Base-by-base conservation (phyloP, 805 yeast genomes). In the Yamadazyma insecticola region DNA sequence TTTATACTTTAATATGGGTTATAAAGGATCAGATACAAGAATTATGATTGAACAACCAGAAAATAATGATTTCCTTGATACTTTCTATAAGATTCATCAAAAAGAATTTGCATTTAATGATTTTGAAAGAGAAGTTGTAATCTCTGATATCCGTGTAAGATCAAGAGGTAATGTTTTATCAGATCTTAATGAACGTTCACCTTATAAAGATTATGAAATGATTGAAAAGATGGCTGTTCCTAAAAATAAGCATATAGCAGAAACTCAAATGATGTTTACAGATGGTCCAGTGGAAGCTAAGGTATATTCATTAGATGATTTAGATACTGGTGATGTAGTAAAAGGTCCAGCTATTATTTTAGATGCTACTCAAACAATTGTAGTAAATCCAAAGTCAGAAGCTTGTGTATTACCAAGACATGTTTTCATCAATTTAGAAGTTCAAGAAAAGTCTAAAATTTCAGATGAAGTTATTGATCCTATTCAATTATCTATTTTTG, bases 301-400 rank as follows among this genome's bases (percentile, higher is more conserved):
- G 7, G 37, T 49, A 8, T 82, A 62, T 49, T 52, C 70, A 26
- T 56, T 84, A 25, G 76, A 70, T 12, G 64, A 72, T n/a, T 54
- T 84, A 26, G 38, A 50, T 1, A 41, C 66, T 22, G 92, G 92
- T 10, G 60, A 70, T 13, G 50, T 58, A 14, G 52, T 84, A 5
- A 12, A 37, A 13, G 50, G 50, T 2, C 48, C 48, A 16, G 45
- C 47, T 13, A 33, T 84, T 43, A 64, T 85, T 40, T 78, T 84
- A 2, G 94, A 85, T 57, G 78, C 76, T 18, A 85, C 92, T 0
- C 95, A 85, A 54, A 85, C 95, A 1, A 76, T 84, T 40, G 71
- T 85, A 10, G 67, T 85, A 19, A 79, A 83, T 6, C 89, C 90
- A 4, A 55, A 66, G 29, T 64, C 78, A 1, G 43, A 50, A 3